A percentile compares a stretch with the other conserved stretches of the same genome.
Evolutionary conservation across 805 yeast species (phyloP).

Genomic region (Metschnikowia cubensis): DNA sequence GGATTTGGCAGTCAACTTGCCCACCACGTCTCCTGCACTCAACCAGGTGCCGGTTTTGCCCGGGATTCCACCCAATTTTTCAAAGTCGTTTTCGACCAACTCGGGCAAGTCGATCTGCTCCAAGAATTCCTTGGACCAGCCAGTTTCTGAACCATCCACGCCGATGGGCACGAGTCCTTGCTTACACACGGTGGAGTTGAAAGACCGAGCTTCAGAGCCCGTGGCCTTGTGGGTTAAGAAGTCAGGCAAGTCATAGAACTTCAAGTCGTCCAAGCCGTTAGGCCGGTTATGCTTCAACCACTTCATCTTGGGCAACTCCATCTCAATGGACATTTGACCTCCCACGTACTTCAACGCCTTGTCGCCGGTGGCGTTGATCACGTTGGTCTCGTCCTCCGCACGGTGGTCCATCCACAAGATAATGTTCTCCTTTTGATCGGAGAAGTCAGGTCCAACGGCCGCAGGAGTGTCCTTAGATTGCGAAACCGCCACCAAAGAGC

Average conservation of each 20-base stretch:
- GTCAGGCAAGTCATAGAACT: conserved; percentile 92
- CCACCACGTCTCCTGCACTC: conserved; percentile 88
- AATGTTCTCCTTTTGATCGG: conserved; percentile 69
- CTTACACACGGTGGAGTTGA: conserved; percentile 89
- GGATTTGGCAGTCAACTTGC: conserved; percentile 58
- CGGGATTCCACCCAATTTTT: conserved; percentile 79
- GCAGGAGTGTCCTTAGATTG: conserved; percentile 65
- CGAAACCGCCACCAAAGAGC: conserved; percentile 81
- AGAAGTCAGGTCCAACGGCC: conserved; percentile 89
- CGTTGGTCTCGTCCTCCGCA: conserved; percentile 75
- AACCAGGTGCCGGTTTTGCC: conserved; percentile 67
- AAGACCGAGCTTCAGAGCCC: conserved; percentile 80
- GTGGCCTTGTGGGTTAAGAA: conserved; percentile 90
- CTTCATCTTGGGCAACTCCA: conserved; percentile 96
- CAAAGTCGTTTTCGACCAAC: conserved; percentile 69
- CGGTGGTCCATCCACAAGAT: conserved; percentile 99
- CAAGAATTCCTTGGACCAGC: conserved; percentile 87
- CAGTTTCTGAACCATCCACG: conserved; percentile 77
- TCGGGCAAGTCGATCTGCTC: conserved; percentile 67
- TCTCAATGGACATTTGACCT: conserved; percentile 95
- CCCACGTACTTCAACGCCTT: conserved; percentile 87
- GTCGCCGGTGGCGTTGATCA: conserved; percentile 77
- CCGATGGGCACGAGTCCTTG: conserved; percentile 94
- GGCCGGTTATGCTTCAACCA: conserved; percentile 91
- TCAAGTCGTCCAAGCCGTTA: conserved; percentile 51